Evolutionary conservation across 805 yeast species (phyloP).

Genomic region (Schwanniomyces pseudopolymorphus): DNA sequence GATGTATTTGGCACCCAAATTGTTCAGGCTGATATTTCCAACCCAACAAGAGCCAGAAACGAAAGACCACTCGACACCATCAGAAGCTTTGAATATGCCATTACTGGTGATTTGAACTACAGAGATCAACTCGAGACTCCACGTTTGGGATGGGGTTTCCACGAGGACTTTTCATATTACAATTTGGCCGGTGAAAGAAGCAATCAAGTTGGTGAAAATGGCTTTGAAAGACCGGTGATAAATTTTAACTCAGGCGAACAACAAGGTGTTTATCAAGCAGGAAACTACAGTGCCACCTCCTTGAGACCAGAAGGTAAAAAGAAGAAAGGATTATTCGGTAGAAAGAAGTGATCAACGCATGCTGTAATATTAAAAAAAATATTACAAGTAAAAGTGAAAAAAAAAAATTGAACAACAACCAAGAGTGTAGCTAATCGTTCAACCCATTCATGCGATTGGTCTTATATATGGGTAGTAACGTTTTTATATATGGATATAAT

Average conservation of each 20-base stretch:
- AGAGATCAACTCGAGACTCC: slow-evolving; percentile 80
- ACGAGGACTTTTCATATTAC: slow-evolving; percentile 65
- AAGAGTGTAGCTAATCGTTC: neutral
- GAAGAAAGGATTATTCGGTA: slow-evolving; percentile 78
- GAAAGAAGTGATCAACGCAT: slow-evolving; percentile 30
- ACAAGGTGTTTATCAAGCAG: slow-evolving; percentile 51
- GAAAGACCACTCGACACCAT: slow-evolving; percentile 98
- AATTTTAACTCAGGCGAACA: slow-evolving; percentile 36
- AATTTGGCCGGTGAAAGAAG: slow-evolving; percentile 31
- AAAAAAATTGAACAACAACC: neutral
- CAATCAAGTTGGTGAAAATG: slow-evolving; percentile 28
- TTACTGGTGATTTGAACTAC: slow-evolving; percentile 82
- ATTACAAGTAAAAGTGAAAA: neutral
- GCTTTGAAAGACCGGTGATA: slow-evolving; percentile 41
- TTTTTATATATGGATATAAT: neutral
- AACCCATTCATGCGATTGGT: neutral
- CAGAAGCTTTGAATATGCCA: slow-evolving; percentile 88
- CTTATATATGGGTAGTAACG: slow-evolving; percentile 1
- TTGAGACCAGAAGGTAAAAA: slow-evolving; percentile 39
- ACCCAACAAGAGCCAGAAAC: slow-evolving; percentile 90
- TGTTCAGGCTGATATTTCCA: slow-evolving; percentile 77
- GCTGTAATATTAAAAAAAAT: neutral
- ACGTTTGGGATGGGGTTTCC: slow-evolving; percentile 85
- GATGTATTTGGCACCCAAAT: slow-evolving; percentile 90
- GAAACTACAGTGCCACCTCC: slow-evolving; percentile 56